Evolutionary conservation across 2,329 filamentous ascomycete genomes (phyloP), one percentile per base, ranked within the genome.

Genomic region (Cladosporium sp.): DNA sequence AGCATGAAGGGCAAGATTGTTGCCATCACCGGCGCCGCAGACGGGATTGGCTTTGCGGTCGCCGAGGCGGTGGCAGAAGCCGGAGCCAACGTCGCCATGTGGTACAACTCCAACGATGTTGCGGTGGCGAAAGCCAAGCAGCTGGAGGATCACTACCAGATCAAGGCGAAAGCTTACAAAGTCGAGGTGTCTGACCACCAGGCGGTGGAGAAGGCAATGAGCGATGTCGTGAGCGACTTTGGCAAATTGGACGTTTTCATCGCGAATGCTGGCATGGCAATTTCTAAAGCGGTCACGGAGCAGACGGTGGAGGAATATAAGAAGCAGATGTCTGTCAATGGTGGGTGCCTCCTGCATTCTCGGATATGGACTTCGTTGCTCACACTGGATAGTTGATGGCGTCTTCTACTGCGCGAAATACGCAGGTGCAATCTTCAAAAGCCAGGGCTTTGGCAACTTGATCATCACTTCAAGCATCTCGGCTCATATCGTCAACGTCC

Each of bases 221-320:
- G 92, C 89, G 74, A 78, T 80, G 64, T 90, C 55, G 67, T 90
- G 34, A 20, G 49, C 17, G 72, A 80, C 53, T 90, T 95, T 66
- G 84, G 85, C 67, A 85, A 85, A 68, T 86, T 96, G 58, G 89
- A 96, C 70, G 84, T 87, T 67, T 80, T 96, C 29, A 89, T 96
- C 59, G 96, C 91, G 24, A 95, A 89, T 24, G 91, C 91, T 38
- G 91, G 91, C 27, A 95, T 96, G 73, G 91, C 88, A 6, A 90
- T 95, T 72, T 78, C 74, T 0, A 80, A 82, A 58, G 73, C 77
- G 0, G 74, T 83, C 12, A 63, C 80, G 1, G 79, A 83, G 43
- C 73, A 76, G 55, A 75, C 71, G 0, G 58, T 80, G 0, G 71
- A 77, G 2, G 76, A 80, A 55, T 81, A 79, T 56, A 64, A 62